These are phyloP conservation scores for Cryptococcus sp. DNA, from an alignment of 1,284 basidiomycete species.

Conservation along the genomic window DNA sequence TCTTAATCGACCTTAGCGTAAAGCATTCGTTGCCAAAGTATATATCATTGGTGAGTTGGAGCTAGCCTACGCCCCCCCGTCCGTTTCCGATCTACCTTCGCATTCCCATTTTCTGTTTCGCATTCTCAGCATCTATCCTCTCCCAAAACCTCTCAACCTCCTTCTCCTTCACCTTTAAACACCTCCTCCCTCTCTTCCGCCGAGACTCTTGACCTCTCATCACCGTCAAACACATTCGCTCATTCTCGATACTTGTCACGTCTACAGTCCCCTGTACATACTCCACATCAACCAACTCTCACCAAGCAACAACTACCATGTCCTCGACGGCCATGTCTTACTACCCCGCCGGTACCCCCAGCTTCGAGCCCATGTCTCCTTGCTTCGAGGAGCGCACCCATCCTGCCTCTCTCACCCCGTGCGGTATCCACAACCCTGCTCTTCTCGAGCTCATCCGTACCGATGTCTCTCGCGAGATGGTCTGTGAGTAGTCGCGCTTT, in stretches of 20 bases:
- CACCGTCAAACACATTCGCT: not conserved
- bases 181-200: too few relatives aligned
- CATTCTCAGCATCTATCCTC: too few relatives aligned
- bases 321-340: conserved; percentile 27
- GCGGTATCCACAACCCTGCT: conserved; percentile 69
- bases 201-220: too few relatives aligned
- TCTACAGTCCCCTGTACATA: not conserved
- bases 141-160: too few relatives aligned
- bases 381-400: conserved; percentile 53
- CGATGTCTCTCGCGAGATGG: conserved; percentile 78
- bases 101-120: too few relatives aligned
- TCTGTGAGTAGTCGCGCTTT: conserved; percentile 55
- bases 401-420: conserved; percentile 68
- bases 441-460: conserved; percentile 75
- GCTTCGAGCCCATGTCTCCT: conserved; percentile 41
- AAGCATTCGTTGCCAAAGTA: too few relatives aligned
- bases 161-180: too few relatives aligned
- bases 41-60: too few relatives aligned
- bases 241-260: not conserved
- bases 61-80: too few relatives aligned
- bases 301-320: conserved; percentile 10
- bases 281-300: not conserved
- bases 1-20: too few relatives aligned
- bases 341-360: conserved; percentile 41
- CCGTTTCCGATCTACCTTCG: too few relatives aligned